Evolutionary conservation across 2,329 filamentous ascomycete genomes (phyloP), one percentile per base, ranked within the genome.

Genomic region (Dendrostoma leiphaemia): DNA sequence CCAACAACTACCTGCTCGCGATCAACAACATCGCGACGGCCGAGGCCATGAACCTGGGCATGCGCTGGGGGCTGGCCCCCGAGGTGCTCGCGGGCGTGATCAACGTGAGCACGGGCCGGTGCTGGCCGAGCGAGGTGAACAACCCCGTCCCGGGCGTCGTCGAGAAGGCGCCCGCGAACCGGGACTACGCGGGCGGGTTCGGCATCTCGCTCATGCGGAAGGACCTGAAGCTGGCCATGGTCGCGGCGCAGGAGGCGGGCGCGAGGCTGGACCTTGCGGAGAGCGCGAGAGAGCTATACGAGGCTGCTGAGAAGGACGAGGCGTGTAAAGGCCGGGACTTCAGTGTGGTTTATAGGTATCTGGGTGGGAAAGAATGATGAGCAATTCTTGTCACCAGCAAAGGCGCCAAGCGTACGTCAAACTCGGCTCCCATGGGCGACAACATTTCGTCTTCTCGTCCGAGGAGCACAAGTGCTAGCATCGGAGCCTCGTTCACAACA

Each of bases 121-220:
- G 92, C 78, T 99, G 94, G 94, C 91, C 93, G 1, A 94, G 88
- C 64, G 92, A 97, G 73, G 78, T 96, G 59, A 99, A 99, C 73
- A 97, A 97, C 67, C 94, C 94, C 0, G 91, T 97, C 3, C 85
- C 85, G 10, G 92, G 91, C 13, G 91, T 97, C 0, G 80, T 93
- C 21, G 84, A 87, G 57, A 83, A 80, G 1, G 83, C 90, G 2
- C 91, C 93, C 0, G 88, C 91, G 0, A 82, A 79, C 51, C 79
- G 88, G 53, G 91, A 88, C 51, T 99, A 91, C 64, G 71, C 75
- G 17, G 90, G 90, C 43, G 90, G 90, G 0, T 94, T 93, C 61
- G 88, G 88, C 2, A 82, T 93, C 53, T 78, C 79, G 35, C 71
- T 94, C 61, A 93, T 94, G 90, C 84, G 83, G 67, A 94, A 94